Evolutionary conservation across 345 rosid species (phyloP), one percentile per base, ranked within the genome.

Genomic region (Lumnitzera littorea): DNA sequence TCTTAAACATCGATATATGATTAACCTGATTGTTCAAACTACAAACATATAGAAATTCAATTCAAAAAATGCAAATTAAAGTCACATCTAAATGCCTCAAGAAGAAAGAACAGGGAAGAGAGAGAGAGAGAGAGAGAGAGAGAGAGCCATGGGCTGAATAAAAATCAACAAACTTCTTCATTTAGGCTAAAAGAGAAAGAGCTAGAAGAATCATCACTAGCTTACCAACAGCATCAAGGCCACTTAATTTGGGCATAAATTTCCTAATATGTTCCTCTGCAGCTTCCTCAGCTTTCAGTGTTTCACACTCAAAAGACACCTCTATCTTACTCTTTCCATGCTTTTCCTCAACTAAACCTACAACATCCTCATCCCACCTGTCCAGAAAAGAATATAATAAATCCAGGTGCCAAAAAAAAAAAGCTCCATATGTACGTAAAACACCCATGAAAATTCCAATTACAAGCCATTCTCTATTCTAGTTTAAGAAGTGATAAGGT

Each of bases 231-330:
- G 89, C 92, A 64, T 86, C 96, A 51, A 81, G 78, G 24, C 97
- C 97, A 12, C 79, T 73, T 79, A 94, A 60, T 68, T 90, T 94
- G 53, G 97, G 99, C 92, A 88, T 86, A 75, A 76, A 94, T 74
- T 75, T 78, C 68, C 66, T 76, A 66, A 88, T 80, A 75, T 90
- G 97, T 16, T 88, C 96, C 71, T 86, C 97, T 13, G 99, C 99
- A 62, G 87, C 95, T 60, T 86, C 57, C 12, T 83, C 99, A 15
- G 99, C 84, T 81, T 94, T 94, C 73, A 90, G 72, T 31, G 97
- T 94, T 78, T 88, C 95, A 27, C 99, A 90, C 73, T 78, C 95
- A 48, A 94, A 90, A 4, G 84, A 83, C 67, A 94, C 67, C 46
- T 53, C 51, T 41, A 88, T 73, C 77, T 84, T 86, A 73, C 70